Evolutionary conservation across 2,329 filamentous ascomycete species (phyloP).

Genomic region (Talaromyces albobiverticillius): DNA sequence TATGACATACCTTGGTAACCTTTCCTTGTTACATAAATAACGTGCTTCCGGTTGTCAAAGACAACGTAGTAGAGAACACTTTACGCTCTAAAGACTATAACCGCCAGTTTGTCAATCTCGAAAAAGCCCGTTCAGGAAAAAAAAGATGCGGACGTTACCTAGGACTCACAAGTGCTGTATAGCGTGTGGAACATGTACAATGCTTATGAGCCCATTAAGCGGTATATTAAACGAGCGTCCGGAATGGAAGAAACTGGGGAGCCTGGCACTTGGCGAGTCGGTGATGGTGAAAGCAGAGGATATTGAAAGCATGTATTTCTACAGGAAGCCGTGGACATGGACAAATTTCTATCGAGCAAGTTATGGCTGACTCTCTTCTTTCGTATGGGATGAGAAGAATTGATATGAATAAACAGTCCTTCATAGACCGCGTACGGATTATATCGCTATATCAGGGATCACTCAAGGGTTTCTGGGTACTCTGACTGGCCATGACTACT

Average conservation of each 20-base stretch:
- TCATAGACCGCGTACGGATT: conserved; percentile 10
- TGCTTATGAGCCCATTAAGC: no score
- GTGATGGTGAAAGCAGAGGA: conserved; percentile 11
- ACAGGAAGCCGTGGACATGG: conserved; percentile 6
- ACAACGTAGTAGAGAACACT: not conserved
- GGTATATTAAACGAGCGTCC: conserved; percentile 3
- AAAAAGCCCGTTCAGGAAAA: no score
- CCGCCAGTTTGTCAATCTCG: no score
- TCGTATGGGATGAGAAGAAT: not conserved
- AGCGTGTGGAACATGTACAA: no score
- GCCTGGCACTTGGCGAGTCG: not conserved
- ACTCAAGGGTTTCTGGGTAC: not conserved
- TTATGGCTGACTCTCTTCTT: no score
- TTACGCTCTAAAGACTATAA: no score
- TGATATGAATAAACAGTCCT: conserved; percentile 6
- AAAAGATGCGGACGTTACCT: no score
- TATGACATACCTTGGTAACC: not conserved
- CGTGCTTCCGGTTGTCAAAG: not conserved
- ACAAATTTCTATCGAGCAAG: conserved; percentile 7
- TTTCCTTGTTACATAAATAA: not conserved
- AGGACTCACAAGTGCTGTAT: no score
- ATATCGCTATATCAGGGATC: conserved; percentile 12
- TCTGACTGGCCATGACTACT: not conserved
- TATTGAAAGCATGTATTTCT: conserved; percentile 14
- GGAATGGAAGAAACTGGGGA: conserved; percentile 8